These are phyloP conservation scores for Neltuma alba DNA, from an alignment of 306 rosid genomes.

Conservation along the genomic window DNA sequence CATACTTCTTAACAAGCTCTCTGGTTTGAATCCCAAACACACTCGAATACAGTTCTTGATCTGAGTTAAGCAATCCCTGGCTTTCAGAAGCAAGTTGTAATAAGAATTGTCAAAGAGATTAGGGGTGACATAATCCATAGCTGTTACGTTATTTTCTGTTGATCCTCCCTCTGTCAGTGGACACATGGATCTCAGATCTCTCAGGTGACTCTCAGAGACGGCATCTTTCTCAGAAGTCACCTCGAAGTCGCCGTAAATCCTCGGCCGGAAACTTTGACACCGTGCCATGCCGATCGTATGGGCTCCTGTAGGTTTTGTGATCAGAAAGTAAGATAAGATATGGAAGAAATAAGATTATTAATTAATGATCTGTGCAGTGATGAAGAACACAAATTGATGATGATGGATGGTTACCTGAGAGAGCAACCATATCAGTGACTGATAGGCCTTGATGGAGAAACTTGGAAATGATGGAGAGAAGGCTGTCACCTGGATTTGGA, in stretches of 20 bases:
- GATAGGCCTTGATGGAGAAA: conserved; percentile 87
- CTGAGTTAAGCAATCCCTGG: conserved; percentile 77
- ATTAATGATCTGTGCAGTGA: too few relatives aligned
- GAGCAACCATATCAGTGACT: conserved; percentile 83
- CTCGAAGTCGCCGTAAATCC: conserved; percentile 67
- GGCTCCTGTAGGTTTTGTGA: conserved; percentile 57
- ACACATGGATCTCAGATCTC: conserved; percentile 60
- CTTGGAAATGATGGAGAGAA: conserved; percentile 66
- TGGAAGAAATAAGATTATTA: too few relatives aligned
- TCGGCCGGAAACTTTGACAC: conserved; percentile 61
- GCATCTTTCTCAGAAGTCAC: conserved; percentile 53
- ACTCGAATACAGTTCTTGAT: conserved; percentile 83
- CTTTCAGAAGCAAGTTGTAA: conserved; percentile 66
- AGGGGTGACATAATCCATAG: conserved; percentile 82
- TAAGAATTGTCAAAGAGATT: conserved; percentile 83
- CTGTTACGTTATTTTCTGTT: conserved; percentile 59
- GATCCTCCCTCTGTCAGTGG: conserved; percentile 50
- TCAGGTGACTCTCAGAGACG: conserved; percentile 46
- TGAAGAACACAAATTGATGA: neutral
- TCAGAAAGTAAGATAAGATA: neutral
- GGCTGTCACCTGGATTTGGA: conserved; percentile 65
- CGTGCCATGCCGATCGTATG: conserved; percentile 90
- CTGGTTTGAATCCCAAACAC: conserved; percentile 60
- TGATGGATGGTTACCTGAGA: conserved; percentile 53
- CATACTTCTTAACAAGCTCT: conserved; percentile 73